A percentile compares a stretch with the other conserved stretches of the same genome.
phyloP scores from a whole-genome alignment of 139 green algal genomes.

The Haematococcus sp. region DNA sequence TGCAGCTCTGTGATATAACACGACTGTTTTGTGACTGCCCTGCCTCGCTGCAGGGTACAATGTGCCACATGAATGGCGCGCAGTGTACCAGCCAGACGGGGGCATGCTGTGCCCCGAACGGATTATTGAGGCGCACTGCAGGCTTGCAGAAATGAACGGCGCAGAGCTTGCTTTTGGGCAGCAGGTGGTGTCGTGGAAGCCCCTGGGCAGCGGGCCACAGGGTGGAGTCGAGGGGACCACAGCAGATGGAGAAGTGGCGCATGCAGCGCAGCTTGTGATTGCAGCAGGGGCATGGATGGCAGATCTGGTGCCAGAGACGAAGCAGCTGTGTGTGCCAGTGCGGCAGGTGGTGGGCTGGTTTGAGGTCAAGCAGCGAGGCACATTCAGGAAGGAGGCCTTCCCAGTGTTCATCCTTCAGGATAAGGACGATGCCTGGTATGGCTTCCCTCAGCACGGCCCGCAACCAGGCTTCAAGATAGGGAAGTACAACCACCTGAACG shows the following conservation, averaged over 20 bases:
- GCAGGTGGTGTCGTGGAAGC: constrained; percentile 9
- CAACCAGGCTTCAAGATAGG: constrained; percentile 47
- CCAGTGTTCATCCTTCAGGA: constrained; percentile 60
- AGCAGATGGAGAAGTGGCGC: constrained; percentile 11
- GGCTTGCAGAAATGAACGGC: background rate
- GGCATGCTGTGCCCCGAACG: constrained; percentile 54
- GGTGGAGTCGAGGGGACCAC: constrained; percentile 32
- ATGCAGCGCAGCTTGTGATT: constrained; percentile 49
- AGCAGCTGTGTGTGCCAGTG: constrained; percentile 28
- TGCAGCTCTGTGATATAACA: too few species aligned
- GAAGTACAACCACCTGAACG: constrained; percentile 41
- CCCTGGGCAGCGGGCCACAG: too few species aligned
- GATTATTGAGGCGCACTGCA: background rate
- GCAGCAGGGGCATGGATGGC: constrained; percentile 64
- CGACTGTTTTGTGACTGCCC: too few species aligned
- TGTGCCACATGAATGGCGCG: constrained; percentile 34
- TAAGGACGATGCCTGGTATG: constrained; percentile 44
- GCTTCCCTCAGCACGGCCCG: constrained; percentile 55
- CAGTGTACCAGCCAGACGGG: constrained; percentile 57
- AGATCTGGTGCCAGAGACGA: constrained; percentile 63
- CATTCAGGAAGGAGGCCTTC: constrained; percentile 31
- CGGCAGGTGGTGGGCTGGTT: constrained; percentile 65
- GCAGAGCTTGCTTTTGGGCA: constrained; percentile 5
- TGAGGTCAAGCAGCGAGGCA: constrained; percentile 18
- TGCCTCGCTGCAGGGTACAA: constrained; percentile 22